Conservation (phyloP, 2,329 filamentous ascomycete genomes). For the Fusarium dlaminii region DNA sequence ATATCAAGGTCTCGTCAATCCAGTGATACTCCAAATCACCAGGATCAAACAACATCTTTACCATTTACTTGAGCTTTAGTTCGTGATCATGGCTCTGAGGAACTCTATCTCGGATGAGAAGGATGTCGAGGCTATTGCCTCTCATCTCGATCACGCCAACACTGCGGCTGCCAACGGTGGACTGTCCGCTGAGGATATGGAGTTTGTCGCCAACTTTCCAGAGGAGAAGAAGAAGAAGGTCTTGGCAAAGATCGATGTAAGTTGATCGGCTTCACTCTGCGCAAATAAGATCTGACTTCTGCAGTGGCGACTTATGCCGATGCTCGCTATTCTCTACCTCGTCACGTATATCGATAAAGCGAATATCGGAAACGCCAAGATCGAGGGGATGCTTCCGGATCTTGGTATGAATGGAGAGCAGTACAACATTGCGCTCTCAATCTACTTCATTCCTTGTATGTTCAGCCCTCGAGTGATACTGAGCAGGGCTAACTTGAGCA, state of each 20-base stretch:
- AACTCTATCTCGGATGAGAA: constrained; percentile 24
- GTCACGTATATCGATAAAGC: constrained; percentile 30
- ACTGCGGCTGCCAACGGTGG: not conserved
- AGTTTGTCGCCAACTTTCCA: constrained; percentile 32
- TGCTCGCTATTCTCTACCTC: constrained; percentile 24
- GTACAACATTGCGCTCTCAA: constrained; percentile 28
- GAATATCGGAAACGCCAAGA: constrained; percentile 32
- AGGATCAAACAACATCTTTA: not conserved
- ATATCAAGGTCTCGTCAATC: not conserved
- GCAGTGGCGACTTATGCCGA: constrained; percentile 31
- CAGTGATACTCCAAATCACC: not conserved
- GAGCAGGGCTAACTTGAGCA: not conserved
- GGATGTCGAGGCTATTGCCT: constrained; percentile 25
- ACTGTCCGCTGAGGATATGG: constrained; percentile 21
- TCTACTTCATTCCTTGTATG: constrained; percentile 31
- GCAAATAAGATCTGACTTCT: fast-evolving
- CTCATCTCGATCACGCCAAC: constrained; percentile 14
- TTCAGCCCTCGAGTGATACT: fast-evolving
- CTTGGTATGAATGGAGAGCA: constrained; percentile 24
- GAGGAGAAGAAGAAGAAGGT: constrained; percentile 37
- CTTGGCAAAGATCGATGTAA: constrained; percentile 32
- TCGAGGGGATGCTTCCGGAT: constrained; percentile 24
- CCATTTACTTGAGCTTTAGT: not conserved
- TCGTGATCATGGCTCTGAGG: constrained; percentile 10
- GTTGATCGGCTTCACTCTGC: fast-evolving